These are phyloP conservation scores for Yarrowia osloensis DNA, from an alignment of 805 yeast species.

Conservation along the genomic window DNA sequence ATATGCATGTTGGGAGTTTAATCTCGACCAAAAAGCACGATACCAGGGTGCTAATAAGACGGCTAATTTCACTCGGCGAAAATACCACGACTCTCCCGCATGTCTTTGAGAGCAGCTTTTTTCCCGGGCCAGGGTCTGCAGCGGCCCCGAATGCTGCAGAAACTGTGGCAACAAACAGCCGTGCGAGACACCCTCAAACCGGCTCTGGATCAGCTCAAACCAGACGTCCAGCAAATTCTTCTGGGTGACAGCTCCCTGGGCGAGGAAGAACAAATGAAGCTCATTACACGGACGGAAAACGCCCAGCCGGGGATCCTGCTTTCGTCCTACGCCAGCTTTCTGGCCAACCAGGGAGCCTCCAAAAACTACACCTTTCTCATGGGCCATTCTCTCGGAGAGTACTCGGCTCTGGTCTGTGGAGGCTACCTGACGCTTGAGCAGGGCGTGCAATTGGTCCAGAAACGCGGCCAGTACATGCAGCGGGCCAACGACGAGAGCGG, in stretches of 20 bases:
- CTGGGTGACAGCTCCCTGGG: not conserved
- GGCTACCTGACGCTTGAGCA: constrained; percentile 5
- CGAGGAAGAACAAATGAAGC: not conserved
- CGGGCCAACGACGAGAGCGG: not conserved
- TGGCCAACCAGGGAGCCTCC: not conserved
- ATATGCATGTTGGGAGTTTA: constrained; percentile 28
- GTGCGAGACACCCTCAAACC: not conserved
- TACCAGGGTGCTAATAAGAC: not conserved
- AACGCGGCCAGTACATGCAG: constrained; percentile 17
- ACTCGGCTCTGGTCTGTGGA: constrained; percentile 24
- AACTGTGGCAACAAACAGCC: not conserved
- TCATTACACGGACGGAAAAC: constrained; percentile 9
- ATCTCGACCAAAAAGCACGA: not conserved
- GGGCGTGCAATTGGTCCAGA: not conserved
- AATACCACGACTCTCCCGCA: not conserved
- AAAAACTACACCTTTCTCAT: not conserved
- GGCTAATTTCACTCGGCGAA: not conserved
- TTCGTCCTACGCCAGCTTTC: not conserved
- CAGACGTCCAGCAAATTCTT: not conserved
- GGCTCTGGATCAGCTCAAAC: not conserved
- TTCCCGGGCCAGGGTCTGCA: constrained; percentile 26
- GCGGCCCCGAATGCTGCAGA: not conserved
- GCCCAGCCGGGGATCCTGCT: constrained; percentile 23
- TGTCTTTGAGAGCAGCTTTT: not conserved
- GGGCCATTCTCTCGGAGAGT: constrained; percentile 29